Evolutionary conservation across 1,284 basidiomycete species (phyloP), one percentile per base, ranked within the genome.

Genomic region (Pulchroboletus neoregius): DNA sequence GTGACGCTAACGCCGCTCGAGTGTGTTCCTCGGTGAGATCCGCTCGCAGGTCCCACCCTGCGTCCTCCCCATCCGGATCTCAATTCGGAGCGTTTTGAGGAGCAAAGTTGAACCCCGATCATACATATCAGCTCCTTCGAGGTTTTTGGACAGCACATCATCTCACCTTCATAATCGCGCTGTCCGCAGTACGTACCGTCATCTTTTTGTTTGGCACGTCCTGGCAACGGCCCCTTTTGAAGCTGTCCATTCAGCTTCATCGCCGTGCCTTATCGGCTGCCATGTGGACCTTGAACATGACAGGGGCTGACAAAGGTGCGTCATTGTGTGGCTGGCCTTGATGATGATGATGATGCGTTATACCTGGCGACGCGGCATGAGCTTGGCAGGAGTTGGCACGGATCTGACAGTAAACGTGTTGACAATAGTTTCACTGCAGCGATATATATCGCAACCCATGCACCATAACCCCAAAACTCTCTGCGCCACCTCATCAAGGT

Each of bases 91-190:
- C 28, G 27, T 43, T 36, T 38, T n/a, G 36, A 24, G 30, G 37
- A 39, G 42, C 61, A 58, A 56, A 50, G 52, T 60, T 39, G 49
- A 48, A 45, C 45, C 43, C 58, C 55, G 58, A 63, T 64, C 50
- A 52, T 45, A 45, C 13, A 35, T 35, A 22, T 45, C 43, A 48
- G 22, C 37, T 18, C 31, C 43, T 37, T 48, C 46, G 46, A 49
- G 36, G 23, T 18, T 31, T 39, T 39, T 36, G 40, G 39, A 43
- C 45, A 45, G 43, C 41, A 41, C 45, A 46, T 58, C 52, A 57
- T 50, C 58, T 46, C 55, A 51, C 62, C 52, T 8, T 61, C 52
- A 57, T 61, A 41, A 38, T 45, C 44, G 6, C 5, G 26, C 5
- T 27, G 39, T 57, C 57, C 61, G 50, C 49, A 57, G 46, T 20